Base-by-base conservation (phyloP, 1,284 basidiomycete species). In the Wolfiporia cocos region DNA sequence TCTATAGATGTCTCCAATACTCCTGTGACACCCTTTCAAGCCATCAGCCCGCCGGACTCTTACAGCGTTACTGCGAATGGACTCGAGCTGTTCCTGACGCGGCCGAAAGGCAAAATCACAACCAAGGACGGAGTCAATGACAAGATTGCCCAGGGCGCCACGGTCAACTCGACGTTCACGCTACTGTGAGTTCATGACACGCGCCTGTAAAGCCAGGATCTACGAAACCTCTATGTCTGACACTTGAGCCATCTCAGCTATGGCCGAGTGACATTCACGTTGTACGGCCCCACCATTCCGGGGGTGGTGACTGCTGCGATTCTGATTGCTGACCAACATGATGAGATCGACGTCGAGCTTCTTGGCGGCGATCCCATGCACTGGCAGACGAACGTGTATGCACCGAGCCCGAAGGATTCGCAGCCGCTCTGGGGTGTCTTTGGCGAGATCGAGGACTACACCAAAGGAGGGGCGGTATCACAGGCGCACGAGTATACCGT, bases 331-430 rank as follows among this genome's bases (percentile, higher is more conserved):
- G 59, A 63, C 33, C 41, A 56, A 22, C 47, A 48, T 21, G 70
- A 73, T 49, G 70, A 74, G 42, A 68, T 73, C 24, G 71, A 73
- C 48, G 53, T 72, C 39, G 71, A 74, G 44, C 51, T 71, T 5
- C 50, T 73, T 9, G 67, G 69, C 21, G 65, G 65, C 6, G 65
- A 70, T 44, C 53, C 60, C 2, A 32, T 34, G 3, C 60, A 65
- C 47, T 74, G 67, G 66, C 70, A 73, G 53, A 67, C 69, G 31
- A 74, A 74, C 49, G 53, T 72, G 24, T 73, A 67, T 49, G 64
- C 64, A 2, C 61, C 65, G 1, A 58, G 55, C n/a, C 54, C 60
- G 0, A 43, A 45, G 7, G 64, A 67, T 46, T 46, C 54, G 5
- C 37, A 53, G 26, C 67, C 69, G 6, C 58, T 68, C 26, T 71